Evolutionary conservation across 2,329 filamentous ascomycete genomes (phyloP).

Genomic region (Ophiostoma novo-ulmi): DNA sequence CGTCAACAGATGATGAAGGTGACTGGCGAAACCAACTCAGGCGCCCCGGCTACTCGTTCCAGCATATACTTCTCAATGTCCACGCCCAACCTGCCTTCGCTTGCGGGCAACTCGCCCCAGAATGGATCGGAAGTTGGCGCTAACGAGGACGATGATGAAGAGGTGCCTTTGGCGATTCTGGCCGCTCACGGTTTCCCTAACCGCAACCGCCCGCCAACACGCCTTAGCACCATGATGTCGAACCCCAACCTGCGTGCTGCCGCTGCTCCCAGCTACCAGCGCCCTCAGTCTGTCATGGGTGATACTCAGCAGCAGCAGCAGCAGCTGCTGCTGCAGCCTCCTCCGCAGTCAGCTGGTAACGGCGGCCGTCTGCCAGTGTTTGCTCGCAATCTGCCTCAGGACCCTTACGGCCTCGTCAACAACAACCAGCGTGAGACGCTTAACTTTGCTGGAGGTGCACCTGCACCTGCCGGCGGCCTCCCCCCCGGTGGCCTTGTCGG

Average conservation of each 20-base stretch:
- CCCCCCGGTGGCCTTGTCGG: constrained; percentile 78
- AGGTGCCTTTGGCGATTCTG: constrained; percentile 78
- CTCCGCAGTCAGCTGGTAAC: constrained; percentile 27
- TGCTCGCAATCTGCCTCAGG: constrained; percentile 72
- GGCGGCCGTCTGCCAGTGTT: constrained; percentile 67
- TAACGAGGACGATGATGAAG: constrained; percentile 68
- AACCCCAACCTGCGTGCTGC: constrained; percentile 65
- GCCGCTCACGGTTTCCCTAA: constrained; percentile 84
- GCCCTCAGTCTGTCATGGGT: constrained; percentile 51
- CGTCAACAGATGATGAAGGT: constrained; percentile 97
- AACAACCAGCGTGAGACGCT: constrained; percentile 69
- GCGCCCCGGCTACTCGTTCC: constrained; percentile 44
- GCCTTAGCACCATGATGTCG: constrained; percentile 59
- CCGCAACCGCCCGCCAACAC: constrained; percentile 68
- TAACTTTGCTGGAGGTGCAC: constrained; percentile 57
- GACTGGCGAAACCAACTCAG: constrained; percentile 63
- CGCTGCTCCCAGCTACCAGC: constrained; percentile 43
- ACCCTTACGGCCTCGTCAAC: constrained; percentile 77
- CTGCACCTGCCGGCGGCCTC: constrained; percentile 33
- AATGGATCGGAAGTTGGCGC: constrained; percentile 46
- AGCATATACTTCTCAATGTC: constrained; percentile 55
- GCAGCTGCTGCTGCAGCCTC: constrained; percentile 26
- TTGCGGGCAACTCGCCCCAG: constrained; percentile 33
- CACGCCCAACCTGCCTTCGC: constrained; percentile 50
- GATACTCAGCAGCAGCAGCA: constrained; percentile 31